Conservation (phyloP, 2,329 filamentous ascomycete genomes). For the Niveomyces coronatus region DNA sequence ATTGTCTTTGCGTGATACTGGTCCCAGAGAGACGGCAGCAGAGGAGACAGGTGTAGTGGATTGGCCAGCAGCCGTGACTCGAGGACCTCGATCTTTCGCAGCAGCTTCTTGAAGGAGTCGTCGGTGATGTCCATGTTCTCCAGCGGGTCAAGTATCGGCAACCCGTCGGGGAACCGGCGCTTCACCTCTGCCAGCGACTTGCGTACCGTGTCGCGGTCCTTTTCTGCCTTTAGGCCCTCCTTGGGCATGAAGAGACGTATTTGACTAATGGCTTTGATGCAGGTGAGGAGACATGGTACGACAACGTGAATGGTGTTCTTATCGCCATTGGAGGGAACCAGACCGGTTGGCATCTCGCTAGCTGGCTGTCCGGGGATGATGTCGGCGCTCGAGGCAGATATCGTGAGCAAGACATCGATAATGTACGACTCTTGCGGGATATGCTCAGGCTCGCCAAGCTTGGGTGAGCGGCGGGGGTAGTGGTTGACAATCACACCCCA, state of each 20-base stretch:
- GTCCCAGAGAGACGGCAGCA: constrained; percentile 74
- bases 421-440: constrained; percentile 68
- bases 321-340: constrained; percentile 29
- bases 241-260: constrained; percentile 74
- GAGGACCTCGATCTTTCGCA: constrained; percentile 92
- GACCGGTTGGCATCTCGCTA: constrained; percentile 48
- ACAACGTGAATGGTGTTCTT: constrained; percentile 21
- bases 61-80: constrained; percentile 84
- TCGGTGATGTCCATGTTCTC: constrained; percentile 95
- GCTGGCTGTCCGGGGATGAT: constrained; percentile 27
- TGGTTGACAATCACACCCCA: constrained; percentile 86
- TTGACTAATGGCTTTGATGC: constrained; percentile 75
- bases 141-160: constrained; percentile 82
- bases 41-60: constrained; percentile 81
- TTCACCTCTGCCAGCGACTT: constrained; percentile 69
- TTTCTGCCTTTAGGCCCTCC: constrained; percentile 52
- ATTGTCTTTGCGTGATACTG: constrained; percentile 76
- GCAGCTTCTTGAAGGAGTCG: constrained; percentile 83
- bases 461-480: constrained; percentile 52
- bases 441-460: constrained; percentile 57
- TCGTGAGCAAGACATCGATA: constrained; percentile 67
- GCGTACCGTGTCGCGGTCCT: constrained; percentile 57
- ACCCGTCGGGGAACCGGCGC: constrained; percentile 82
- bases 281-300: constrained; percentile 77
- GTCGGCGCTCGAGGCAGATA: constrained; percentile 39